phyloP scores from a whole-genome alignment of 208 protist species.

The Leishmania martiniquensis region DNA sequence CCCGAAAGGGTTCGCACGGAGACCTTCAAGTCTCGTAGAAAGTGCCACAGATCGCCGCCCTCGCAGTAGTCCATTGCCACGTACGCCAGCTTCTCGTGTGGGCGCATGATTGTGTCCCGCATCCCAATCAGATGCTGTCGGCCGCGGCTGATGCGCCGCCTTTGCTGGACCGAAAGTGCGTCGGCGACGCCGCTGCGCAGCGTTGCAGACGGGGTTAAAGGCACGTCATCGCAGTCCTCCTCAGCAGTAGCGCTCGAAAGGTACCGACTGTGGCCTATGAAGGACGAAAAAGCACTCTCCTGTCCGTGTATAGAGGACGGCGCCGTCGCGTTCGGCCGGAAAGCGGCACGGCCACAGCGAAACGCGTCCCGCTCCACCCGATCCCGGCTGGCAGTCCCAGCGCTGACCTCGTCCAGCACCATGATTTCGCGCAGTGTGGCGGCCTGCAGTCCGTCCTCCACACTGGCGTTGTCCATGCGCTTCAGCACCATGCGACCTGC shows the following conservation, averaged over 20 bases:
- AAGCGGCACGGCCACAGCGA: constrained; percentile 10
- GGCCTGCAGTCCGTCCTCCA: constrained; percentile 87
- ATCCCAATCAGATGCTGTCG: constrained; percentile 83
- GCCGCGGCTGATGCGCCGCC: constrained; percentile 21
- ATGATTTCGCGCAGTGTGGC: constrained; percentile 90
- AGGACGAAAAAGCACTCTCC: constrained; percentile 3
- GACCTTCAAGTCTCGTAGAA: constrained; percentile 53
- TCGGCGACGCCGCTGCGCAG: constrained; percentile 11
- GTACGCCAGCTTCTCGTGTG: constrained; percentile 79
- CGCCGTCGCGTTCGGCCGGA: constrained; percentile 6
- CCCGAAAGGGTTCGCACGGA: constrained; percentile 12
- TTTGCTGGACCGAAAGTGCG: constrained; percentile 2
- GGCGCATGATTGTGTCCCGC: constrained; percentile 95
- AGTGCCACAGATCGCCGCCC: constrained; percentile 95
- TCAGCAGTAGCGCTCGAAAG: neutral
- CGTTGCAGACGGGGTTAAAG: neutral
- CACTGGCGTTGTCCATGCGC: constrained; percentile 59
- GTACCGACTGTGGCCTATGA: constrained; percentile 13
- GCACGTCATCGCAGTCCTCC: constrained; percentile 15
- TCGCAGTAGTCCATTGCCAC: constrained; percentile 97
- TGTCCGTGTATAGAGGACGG: neutral
- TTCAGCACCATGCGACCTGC: constrained; percentile 76
- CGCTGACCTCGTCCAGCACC: constrained; percentile 92
- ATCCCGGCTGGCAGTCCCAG: constrained; percentile 16
- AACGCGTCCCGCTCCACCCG: constrained; percentile 25